Evolutionary conservation across 208 protist species (phyloP).

Genomic region (Crithidia expoeki): DNA sequence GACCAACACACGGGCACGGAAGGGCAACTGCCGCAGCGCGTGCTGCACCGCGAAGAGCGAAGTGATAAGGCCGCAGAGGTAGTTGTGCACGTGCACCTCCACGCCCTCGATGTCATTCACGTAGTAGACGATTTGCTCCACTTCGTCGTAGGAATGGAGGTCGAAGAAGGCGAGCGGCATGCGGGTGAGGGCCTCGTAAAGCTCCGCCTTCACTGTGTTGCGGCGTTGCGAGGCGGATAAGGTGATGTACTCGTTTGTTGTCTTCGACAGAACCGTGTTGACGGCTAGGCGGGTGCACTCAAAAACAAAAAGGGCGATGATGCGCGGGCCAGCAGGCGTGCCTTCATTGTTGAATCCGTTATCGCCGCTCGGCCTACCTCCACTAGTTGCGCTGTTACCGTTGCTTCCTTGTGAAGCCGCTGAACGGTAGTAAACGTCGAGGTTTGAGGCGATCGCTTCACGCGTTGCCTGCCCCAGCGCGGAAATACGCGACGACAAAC

Average conservation of each 20-base stretch:
- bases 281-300: slow-evolving; percentile 56
- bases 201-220: slow-evolving; percentile 54
- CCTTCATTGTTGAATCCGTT: slow-evolving; percentile 1
- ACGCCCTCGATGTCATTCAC: slow-evolving; percentile 84
- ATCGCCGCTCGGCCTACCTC: not conserved
- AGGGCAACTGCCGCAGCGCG: slow-evolving; percentile 34
- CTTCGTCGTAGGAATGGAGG: slow-evolving; percentile 50
- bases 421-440: slow-evolving; percentile 28
- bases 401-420: not conserved
- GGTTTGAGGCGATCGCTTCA: slow-evolving; percentile 37
- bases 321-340: slow-evolving; percentile 2
- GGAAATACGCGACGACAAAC: slow-evolving; percentile 45
- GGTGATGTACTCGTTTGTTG: slow-evolving; percentile 53
- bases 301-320: slow-evolving; percentile 48
- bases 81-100: slow-evolving; percentile 77
- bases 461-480: slow-evolving; percentile 39
- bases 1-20: slow-evolving; percentile 34
- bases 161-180: slow-evolving; percentile 75
- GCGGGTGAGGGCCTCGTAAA: slow-evolving; percentile 69
- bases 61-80: slow-evolving; percentile 34
- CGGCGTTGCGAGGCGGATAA: slow-evolving; percentile 45
- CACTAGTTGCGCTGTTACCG: not conserved
- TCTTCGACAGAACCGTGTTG: slow-evolving; percentile 46
- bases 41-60: slow-evolving; percentile 35
- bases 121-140: slow-evolving; percentile 82